A percentile compares a stretch with the other conserved stretches of the same genome.
phyloP scores from a whole-genome alignment of 177 flowering plant genomes.

The Telopea speciosissima region DNA sequence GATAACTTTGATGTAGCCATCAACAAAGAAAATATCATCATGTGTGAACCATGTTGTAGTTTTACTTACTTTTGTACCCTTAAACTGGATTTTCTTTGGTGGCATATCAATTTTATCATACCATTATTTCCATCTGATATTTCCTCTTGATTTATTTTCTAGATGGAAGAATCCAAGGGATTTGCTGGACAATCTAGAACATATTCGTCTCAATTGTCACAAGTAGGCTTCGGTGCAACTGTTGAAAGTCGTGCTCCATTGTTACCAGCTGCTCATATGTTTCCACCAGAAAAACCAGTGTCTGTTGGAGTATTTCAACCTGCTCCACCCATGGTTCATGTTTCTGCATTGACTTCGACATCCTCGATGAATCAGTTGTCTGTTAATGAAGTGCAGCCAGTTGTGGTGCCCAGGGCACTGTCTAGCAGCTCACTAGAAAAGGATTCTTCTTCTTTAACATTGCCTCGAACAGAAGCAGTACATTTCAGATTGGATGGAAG shows the following conservation, averaged over 20 bases:
- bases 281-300: conserved; percentile 36
- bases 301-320: conserved; percentile 36
- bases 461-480: conserved; percentile 39
- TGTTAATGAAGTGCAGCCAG: conserved; percentile 36
- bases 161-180: conserved; percentile 82
- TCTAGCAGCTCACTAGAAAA: conserved; percentile 31
- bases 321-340: conserved; percentile 34
- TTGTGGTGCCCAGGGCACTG: conserved; percentile 27
- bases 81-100: neutral
- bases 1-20: neutral
- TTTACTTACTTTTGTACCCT: neutral
- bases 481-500: conserved; percentile 45
- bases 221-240: conserved; percentile 27
- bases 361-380: conserved; percentile 36
- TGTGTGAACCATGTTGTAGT: neutral
- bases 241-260: conserved; percentile 35
- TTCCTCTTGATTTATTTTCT: conserved; percentile 3
- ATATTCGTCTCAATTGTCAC: conserved; percentile 39
- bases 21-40: neutral
- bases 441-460: conserved; percentile 28
- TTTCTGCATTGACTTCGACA: conserved; percentile 32
- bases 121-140: conserved; percentile 6
- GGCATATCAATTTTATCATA: neutral
- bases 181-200: conserved; percentile 34
- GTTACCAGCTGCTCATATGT: conserved; percentile 25